phyloP scores from a whole-genome alignment of 306 rosid species.

The Argentina anserina region DNA sequence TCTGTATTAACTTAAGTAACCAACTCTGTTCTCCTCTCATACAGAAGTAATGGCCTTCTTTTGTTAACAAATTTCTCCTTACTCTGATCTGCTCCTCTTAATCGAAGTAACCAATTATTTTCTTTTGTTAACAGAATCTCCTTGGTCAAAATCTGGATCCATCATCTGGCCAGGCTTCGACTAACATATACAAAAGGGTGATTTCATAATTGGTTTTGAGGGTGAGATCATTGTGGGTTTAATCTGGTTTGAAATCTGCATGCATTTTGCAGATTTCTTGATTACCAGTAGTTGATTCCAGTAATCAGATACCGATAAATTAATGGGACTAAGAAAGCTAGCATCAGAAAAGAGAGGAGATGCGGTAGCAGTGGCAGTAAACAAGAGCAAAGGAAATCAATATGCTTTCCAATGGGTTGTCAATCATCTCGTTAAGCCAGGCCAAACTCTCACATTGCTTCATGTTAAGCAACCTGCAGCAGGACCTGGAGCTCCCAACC shows the following conservation, averaged over 20 bases:
- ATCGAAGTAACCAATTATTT: not conserved
- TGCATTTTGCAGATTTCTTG: not conserved
- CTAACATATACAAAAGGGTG: not conserved
- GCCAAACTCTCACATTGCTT: constrained; percentile 55
- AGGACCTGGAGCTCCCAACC: constrained; percentile 32
- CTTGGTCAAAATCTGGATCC: not conserved
- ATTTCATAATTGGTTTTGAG: not conserved
- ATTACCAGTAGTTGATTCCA: not conserved
- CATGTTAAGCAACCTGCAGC: constrained; percentile 55
- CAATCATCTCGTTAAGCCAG: constrained; percentile 55
- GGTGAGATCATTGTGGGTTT: not conserved
- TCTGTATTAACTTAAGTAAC: not conserved
- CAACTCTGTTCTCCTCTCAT: not conserved
- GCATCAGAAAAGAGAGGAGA: constrained; percentile 43
- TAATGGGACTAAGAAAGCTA: constrained; percentile 37
- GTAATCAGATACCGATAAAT: not conserved
- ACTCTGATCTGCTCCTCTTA: not conserved
- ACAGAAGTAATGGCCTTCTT: not conserved
- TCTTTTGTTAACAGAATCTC: not conserved
- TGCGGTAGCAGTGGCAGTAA: constrained; percentile 74
- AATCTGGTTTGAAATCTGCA: not conserved
- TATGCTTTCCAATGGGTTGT: constrained; percentile 79
- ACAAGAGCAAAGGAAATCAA: constrained; percentile 73
- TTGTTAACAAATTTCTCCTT: not conserved
- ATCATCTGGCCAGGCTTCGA: not conserved